Conservation (phyloP, 345 rosid species). For the Heritiera littoralis region DNA sequence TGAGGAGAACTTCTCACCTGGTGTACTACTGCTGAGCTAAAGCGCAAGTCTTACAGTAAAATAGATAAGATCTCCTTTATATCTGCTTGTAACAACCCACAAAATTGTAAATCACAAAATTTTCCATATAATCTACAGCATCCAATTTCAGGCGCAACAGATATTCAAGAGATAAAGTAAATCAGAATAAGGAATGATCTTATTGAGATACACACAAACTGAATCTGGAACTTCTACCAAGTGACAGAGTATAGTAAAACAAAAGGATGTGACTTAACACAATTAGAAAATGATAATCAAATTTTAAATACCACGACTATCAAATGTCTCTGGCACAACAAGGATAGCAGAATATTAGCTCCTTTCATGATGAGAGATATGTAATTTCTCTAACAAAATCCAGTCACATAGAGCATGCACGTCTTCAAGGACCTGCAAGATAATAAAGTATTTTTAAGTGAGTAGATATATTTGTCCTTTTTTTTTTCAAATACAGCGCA, state of each 20-base stretch:
- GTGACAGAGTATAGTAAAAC: neutral
- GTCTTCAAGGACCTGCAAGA: constrained; percentile 78
- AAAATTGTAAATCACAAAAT: constrained; percentile 19
- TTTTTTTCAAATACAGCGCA: neutral
- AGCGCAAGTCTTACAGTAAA: constrained; percentile 67
- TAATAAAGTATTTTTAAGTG: neutral
- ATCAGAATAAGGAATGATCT: constrained; percentile 5
- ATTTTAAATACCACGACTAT: constrained; percentile 62
- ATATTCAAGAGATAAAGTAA: neutral
- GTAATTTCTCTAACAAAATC: constrained; percentile 69
- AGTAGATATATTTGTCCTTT: neutral
- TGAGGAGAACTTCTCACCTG: constrained; percentile 48
- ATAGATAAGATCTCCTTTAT: constrained; percentile 81
- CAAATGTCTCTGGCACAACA: constrained; percentile 86
- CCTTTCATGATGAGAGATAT: constrained; percentile 64
- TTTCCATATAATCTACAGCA: constrained; percentile 3
- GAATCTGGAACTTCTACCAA: neutral
- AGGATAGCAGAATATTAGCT: constrained; percentile 71
- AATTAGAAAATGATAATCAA: constrained; percentile 2
- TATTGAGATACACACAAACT: neutral
- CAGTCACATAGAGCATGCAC: constrained; percentile 84
- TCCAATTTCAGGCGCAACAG: neutral
- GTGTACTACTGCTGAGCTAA: constrained; percentile 89
- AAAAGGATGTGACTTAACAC: neutral
- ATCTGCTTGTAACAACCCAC: constrained; percentile 50